Evolutionary conservation across 768 basidiomycete species (phyloP).

Genomic region (Thelephora ganbajun): DNA sequence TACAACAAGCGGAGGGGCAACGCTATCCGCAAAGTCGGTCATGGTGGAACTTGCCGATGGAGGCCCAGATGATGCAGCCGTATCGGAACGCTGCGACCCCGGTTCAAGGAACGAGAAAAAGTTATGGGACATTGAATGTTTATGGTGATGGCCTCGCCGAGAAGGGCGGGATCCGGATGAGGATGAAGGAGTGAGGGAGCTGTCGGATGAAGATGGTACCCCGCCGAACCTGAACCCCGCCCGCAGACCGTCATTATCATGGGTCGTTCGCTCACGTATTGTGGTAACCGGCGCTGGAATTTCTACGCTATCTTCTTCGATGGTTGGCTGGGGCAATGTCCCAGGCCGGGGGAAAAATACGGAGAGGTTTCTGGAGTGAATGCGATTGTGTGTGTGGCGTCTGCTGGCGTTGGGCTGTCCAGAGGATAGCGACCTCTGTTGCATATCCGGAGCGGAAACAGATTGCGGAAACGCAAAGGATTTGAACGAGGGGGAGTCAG

Average conservation of each 20-base stretch:
- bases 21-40: not conserved
- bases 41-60: not conserved
- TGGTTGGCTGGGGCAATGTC: constrained; percentile 39
- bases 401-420: constrained; percentile 12
- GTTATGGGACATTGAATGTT: constrained; percentile 87
- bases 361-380: constrained; percentile 87
- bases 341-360: constrained; percentile 84
- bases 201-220: constrained; percentile 24
- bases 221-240: constrained; percentile 55
- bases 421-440: not conserved
- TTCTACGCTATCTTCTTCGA: constrained; percentile 54
- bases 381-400: constrained; percentile 41
- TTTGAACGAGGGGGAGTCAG: not conserved
- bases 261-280: not conserved
- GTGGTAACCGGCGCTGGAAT: constrained; percentile 25
- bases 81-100: constrained; percentile 18
- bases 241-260: constrained; percentile 30
- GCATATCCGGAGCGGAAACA: constrained; percentile 2
- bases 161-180: constrained; percentile 20
- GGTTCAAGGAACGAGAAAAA: constrained; percentile 95
- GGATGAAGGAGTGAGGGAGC: constrained; percentile 10
- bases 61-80: not conserved
- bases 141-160: constrained; percentile 75
- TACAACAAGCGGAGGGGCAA: too few relatives aligned
- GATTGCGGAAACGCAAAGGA: not conserved